phyloP scores from a whole-genome alignment of 1,284 basidiomycete genomes.

The Ustilago shanxiensis region DNA sequence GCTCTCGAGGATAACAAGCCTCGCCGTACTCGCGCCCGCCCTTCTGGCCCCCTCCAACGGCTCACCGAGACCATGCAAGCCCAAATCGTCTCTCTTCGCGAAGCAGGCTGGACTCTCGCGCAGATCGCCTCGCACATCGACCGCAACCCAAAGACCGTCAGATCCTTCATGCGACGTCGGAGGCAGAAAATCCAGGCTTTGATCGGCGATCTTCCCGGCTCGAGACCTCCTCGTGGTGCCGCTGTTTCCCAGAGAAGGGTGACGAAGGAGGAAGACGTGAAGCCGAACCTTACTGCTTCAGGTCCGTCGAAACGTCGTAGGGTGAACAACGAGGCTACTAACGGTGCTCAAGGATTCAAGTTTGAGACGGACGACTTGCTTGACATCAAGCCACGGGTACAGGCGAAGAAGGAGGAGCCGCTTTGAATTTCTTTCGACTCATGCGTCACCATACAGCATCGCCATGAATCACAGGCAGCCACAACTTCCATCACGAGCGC shows the following conservation, averaged over 20 bases:
- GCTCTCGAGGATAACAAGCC: neutral
- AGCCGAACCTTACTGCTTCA: neutral
- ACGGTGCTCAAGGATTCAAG: neutral
- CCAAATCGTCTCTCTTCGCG: slow-evolving; percentile 17
- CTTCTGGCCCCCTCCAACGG: neutral
- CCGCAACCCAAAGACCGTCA: slow-evolving; percentile 3
- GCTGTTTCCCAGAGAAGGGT: neutral
- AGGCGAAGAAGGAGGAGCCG: slow-evolving; percentile 18
- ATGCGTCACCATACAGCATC: too few relatives aligned
- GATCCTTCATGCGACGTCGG: slow-evolving; percentile 9
- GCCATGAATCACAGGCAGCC: too few relatives aligned
- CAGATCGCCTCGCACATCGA: slow-evolving; percentile 17
- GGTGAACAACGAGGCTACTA: neutral
- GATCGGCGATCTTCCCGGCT: slow-evolving; percentile 4
- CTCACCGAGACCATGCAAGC: slow-evolving; percentile 12
- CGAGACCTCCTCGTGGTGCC: neutral
- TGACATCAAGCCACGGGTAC: slow-evolving; percentile 3
- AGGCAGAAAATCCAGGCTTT: neutral
- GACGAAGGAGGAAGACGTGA: neutral
- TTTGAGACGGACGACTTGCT: slow-evolving; percentile 1
- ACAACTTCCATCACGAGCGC: neutral
- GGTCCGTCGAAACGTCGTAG: neutral
- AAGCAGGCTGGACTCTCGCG: slow-evolving; percentile 1
- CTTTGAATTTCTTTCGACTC: too few relatives aligned
- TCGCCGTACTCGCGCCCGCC: neutral